Base-by-base conservation (phyloP, 257 asterid species). In the Capsicum baccatum region DNA sequence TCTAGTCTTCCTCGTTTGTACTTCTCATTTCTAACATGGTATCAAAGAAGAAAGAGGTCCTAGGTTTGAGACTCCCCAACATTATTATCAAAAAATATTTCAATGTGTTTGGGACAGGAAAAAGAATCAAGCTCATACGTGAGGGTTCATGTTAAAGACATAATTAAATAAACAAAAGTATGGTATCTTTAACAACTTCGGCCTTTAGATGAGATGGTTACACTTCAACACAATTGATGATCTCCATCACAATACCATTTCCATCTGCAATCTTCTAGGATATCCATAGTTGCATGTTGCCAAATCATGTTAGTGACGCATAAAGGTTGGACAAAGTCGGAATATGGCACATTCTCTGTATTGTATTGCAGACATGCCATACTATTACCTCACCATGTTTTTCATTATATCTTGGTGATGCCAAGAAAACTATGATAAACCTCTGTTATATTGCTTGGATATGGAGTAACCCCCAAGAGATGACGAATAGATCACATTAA, bases 221-320 rank as follows among this genome's bases (percentile, higher is more conserved):
- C 9, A 66, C 9, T 66, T 35, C 48, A 66, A 66, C 48, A 66
- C 6, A 13, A n/a, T 35, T 35, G 13, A 14, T 67, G 52, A 21
- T 35, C 76, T 67, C 50, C 12, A 35, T 26, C 21, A 67, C 50
- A 35, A 13, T 37, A 67, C 37, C 76, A 67, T 67, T 67, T 67
- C 50, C 76, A 35, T 37, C 21, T 67, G 76, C 13, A 67, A n/a
- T 67, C 7, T 33, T 67, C 52, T 67, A 35, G 76, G 13, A 35
- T 37, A 67, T 67, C 76, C 74, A 67, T 67, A 67, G 74, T 67
- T 67, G 37, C 52, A 67, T 8, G 76, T 67, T 67, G 76, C 52
- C 76, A 37, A 67, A 67, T 67, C 76, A 48, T 21, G 2, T 67
- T 7, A 67, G 21, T 37, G 21, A 37, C 50, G 15, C 21, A 66